Base-by-base conservation (phyloP, 1,284 basidiomycete genomes). In the Cryptococcus maquisensis region DNA sequence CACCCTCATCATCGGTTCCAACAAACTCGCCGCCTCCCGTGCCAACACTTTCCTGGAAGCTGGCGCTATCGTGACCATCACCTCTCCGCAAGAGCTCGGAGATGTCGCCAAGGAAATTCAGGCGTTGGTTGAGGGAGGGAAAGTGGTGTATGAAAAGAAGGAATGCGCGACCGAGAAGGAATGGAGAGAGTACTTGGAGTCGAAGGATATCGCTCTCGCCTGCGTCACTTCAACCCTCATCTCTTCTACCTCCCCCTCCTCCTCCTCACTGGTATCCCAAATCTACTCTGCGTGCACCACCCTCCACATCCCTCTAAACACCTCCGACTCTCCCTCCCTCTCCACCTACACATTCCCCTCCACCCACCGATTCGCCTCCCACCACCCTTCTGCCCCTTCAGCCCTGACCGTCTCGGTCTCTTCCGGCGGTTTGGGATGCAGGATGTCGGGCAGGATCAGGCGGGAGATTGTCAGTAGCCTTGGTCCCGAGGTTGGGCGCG, bases 331-430 rank as follows among this genome's bases (percentile, higher is more conserved):
- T 66, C 89, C 90, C 1, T 79, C 83, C 9, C 80, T 95, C 21
- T 96, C 90, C 72, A 91, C 96, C 68, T 97, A 90, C 71, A 86
- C 87, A 0, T 94, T 97, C 77, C 83, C 89, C 0, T 84, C 92
- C 0, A 84, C 86, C 0, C 90, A 97, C 69, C 87, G 94, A 4
- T 92, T 97, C 66, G 71, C 81, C 5, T 32, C 59, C 36, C 54
- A 56, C 44, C 68, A 66, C 15, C 21, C 21, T 16, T 23, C 20
- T 9, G 54, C 64, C 53, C 77, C 82, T 5, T 84, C 83, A 0
- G 78, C 87, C 2, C 79, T 97, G 0, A 92, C 97, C 68, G 77
- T 98, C 12, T 90, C 88, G 0, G 83, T 98, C 1, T 90, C 91
- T 0, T 94, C 94, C 1, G 97, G 96, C 64, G 91, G 92, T 0